These are phyloP conservation scores for Phytophthora pseudosyringae DNA, from an alignment of 352 stramenopile species.

Conservation along the genomic window DNA sequence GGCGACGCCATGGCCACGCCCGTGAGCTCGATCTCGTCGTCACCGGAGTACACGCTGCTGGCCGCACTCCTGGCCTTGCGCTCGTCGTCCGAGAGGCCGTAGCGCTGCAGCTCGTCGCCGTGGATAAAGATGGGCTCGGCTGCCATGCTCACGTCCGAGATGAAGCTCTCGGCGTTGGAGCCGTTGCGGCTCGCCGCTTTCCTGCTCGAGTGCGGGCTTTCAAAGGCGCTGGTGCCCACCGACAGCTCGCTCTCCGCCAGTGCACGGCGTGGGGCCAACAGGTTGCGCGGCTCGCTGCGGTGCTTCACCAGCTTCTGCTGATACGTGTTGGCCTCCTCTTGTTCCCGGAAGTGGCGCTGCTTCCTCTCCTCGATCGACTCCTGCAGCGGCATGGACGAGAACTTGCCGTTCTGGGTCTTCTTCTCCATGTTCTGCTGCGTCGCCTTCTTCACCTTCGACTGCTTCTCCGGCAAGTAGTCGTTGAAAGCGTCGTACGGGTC, in stretches of 20 bases:
- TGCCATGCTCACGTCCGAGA: slow-evolving; percentile 48
- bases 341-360: slow-evolving; percentile 16
- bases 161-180: slow-evolving; percentile 50
- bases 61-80: slow-evolving; percentile 36
- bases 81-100: slow-evolving; percentile 53
- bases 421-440: slow-evolving; percentile 46
- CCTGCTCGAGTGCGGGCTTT: slow-evolving; percentile 31
- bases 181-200: slow-evolving; percentile 11
- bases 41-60: slow-evolving; percentile 49
- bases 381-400: slow-evolving; percentile 37
- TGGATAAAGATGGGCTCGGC: slow-evolving; percentile 41
- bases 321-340: slow-evolving; percentile 13
- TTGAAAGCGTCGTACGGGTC: slow-evolving; percentile 79
- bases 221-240: slow-evolving; percentile 25
- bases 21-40: slow-evolving; percentile 77
- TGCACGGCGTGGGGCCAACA: slow-evolving; percentile 24
- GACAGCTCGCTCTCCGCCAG: slow-evolving; percentile 38
- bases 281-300: slow-evolving; percentile 38
- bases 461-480: slow-evolving; percentile 65
- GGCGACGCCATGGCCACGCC: slow-evolving; percentile 58
- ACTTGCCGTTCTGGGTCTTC: slow-evolving; percentile 45
- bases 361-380: slow-evolving; percentile 31
- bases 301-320: slow-evolving; percentile 40
- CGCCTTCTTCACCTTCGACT: slow-evolving; percentile 53
- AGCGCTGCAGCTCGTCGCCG: slow-evolving; percentile 39